These are phyloP conservation scores for Tetracentron sinense DNA, from an alignment of 164 flowering plant genomes.

Conservation along the genomic window DNA sequence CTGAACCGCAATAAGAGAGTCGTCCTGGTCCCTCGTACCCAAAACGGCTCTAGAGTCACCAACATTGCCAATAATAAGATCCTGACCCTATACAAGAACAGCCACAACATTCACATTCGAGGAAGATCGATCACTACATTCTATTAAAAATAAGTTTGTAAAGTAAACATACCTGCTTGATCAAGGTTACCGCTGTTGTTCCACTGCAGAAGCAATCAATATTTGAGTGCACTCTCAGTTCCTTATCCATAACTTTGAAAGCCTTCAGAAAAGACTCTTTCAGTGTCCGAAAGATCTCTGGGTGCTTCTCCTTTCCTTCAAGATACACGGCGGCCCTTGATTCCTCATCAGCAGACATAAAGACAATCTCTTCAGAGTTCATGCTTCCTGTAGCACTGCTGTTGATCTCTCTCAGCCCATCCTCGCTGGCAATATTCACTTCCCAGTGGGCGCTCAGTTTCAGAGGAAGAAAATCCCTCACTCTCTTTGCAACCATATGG, in stretches of 20 bases:
- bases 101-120: too few relatives aligned
- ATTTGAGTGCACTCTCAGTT: constrained; percentile 38
- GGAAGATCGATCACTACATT: background rate
- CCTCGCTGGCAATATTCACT: background rate
- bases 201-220: constrained; percentile 60
- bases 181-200: constrained; percentile 49
- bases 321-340: constrained; percentile 4
- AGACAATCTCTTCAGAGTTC: background rate
- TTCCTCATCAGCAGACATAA: background rate
- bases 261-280: constrained; percentile 50
- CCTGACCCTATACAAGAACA: constrained; percentile 37
- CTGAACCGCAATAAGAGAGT: constrained; percentile 43
- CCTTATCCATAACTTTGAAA: constrained; percentile 50
- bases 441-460: background rate
- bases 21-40: constrained; percentile 45
- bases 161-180: constrained; percentile 43
- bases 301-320: constrained; percentile 10
- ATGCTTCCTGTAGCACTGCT: background rate
- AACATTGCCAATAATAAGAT: constrained; percentile 45
- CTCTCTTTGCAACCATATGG: constrained; percentile 48
- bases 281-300: constrained; percentile 8
- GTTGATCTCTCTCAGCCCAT: background rate
- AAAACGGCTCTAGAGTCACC: constrained; percentile 71
- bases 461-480: constrained; percentile 38
- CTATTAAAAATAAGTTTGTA: background rate